Conservation (phyloP, 495 filamentous ascomycete species). For the Aspergillus affinis region DNA sequence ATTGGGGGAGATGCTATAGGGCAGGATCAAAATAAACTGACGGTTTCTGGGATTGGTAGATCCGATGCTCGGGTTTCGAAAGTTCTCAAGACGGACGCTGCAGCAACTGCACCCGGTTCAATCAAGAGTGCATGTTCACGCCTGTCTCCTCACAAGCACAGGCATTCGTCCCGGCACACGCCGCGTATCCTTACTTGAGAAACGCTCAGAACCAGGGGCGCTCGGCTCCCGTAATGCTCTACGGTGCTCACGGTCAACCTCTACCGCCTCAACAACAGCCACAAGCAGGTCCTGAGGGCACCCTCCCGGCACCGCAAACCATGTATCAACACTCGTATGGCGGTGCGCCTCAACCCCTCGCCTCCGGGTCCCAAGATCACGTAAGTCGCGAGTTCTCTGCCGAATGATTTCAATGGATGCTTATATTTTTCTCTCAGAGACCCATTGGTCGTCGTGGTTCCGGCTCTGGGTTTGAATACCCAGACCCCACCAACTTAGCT, state of each 20-base stretch:
- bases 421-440: conserved; percentile 32
- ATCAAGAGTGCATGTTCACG: conserved; percentile 84
- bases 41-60: conserved; percentile 45
- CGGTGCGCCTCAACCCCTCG: conserved; percentile 42
- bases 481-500: conserved; percentile 54
- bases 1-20: background rate
- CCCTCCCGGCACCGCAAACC: conserved; percentile 51
- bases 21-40: conserved; percentile 12
- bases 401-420: background rate
- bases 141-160: conserved; percentile 81
- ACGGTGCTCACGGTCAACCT: conserved; percentile 76
- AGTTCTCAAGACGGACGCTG: conserved; percentile 74
- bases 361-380: conserved; percentile 43
- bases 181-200: conserved; percentile 63
- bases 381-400: conserved; percentile 37
- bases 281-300: conserved; percentile 42
- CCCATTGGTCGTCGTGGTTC: conserved; percentile 47
- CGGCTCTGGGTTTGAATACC: conserved; percentile 51
- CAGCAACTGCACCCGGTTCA: conserved; percentile 76
- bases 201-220: conserved; percentile 45
- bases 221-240: conserved; percentile 50
- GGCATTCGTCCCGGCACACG: conserved; percentile 79
- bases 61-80: conserved; percentile 83
- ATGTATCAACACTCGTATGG: conserved; percentile 43
- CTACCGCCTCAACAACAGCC: conserved; percentile 57